Base-by-base conservation (phyloP, 768 basidiomycete species). In the Boletus sp. region DNA sequence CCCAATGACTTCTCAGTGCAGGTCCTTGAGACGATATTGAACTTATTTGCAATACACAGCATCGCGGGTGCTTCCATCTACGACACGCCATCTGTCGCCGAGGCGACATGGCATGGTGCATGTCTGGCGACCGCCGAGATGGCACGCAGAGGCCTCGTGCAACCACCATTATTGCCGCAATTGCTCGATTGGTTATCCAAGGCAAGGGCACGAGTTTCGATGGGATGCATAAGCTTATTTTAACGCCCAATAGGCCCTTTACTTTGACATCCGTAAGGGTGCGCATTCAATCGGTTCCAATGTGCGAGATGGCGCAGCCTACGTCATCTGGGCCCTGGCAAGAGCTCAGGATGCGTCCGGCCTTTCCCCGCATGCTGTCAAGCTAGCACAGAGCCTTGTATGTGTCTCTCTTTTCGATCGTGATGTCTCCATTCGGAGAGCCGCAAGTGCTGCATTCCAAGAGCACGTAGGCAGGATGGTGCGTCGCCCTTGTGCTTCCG, bases 371-470 rank as follows among this genome's bases (percentile, higher is more conserved):
- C 82, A 88, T 68, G 83, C 90, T 6, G 70, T 75, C 4, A 74
- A 77, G 46, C 80, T 98, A 20, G 90, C 95, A 6, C 82, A 78
- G 44, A 75, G 76, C 33, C 80, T 98, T 57, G 84, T 87, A n/a
- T 82, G 83, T 24, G 89, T 92, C 28, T 85, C 96, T 1, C 75
- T 93, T 32, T 95, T 85, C 68, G 97, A 99, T 76, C 83, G 97
- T 33, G 97, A 99, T 72, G 85, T 98, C 30, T 92, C 93, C 59
- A 94, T 99, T 54, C 83, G 97, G 28, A 78, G 97, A 62, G 96
- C 97, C 14, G 95, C 95, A 12, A 98, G 96, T 71, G 97, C 97
- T 17, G 92, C 95, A 12, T 98, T 92, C 70, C 97, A 99, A 73
- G 97, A 99, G 75, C 88, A 89, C 66, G 97, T 98, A 39, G 97